phyloP scores from a whole-genome alignment of 2,329 filamentous ascomycete species.

The Aspergillus melleus region DNA sequence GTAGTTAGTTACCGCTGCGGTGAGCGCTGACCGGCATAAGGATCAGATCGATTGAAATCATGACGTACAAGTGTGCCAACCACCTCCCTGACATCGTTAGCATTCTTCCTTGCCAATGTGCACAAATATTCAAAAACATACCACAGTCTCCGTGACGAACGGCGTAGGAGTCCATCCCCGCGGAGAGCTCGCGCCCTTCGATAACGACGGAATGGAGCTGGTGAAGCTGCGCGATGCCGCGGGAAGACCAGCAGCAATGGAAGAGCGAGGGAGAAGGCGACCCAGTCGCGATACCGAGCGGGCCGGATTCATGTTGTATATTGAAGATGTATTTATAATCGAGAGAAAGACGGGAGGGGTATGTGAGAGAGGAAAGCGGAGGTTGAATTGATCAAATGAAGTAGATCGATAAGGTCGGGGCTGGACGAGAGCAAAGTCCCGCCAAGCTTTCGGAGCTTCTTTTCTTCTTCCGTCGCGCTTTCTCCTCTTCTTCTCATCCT shows the following conservation, averaged over 20 bases:
- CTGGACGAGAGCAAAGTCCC: conserved; percentile 2
- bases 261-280: conserved; percentile 15
- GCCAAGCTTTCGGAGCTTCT: background rate
- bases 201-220: conserved; percentile 26
- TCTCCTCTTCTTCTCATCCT: conserved; percentile 11
- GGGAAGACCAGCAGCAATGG: conserved; percentile 2
- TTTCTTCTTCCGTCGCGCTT: conserved; percentile 2
- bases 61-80: conserved; percentile 73
- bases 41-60: background rate
- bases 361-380: conserved; percentile 5
- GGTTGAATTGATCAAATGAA: background rate
- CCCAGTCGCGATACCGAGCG: conserved; percentile 25
- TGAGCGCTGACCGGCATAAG: conserved; percentile 1
- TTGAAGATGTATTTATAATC: background rate
- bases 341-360: background rate
- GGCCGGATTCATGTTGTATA: conserved; percentile 25
- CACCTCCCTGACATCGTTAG: conserved; percentile 58
- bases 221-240: conserved; percentile 29
- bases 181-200: conserved; percentile 30
- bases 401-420: background rate
- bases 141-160: conserved; percentile 56
- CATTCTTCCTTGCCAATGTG: conserved; percentile 15
- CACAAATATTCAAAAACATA: conserved; percentile 37
- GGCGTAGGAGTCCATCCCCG: conserved; percentile 53
- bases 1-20: conserved; percentile 10